Conservation (phyloP, 2,329 filamentous ascomycete genomes). For the Botrytis sinoallii region DNA sequence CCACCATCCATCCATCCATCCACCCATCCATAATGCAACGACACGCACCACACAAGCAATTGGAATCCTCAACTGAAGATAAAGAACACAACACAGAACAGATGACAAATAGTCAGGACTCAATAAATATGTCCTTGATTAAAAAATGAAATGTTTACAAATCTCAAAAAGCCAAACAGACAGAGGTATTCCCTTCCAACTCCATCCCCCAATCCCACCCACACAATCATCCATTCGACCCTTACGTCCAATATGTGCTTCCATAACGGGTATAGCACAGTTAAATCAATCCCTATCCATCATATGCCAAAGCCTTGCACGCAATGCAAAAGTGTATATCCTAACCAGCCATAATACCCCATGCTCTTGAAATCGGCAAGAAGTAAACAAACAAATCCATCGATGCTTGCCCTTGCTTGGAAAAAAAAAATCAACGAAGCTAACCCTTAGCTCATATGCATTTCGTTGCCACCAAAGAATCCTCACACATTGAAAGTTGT, state of each 20-base stretch:
- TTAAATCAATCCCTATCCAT: background rate
- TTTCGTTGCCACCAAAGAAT: background rate
- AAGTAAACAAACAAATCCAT: background rate
- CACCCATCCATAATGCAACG: background rate
- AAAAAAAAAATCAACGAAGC: background rate
- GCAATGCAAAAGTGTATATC: slow-evolving; percentile 14
- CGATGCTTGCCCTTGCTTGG: background rate
- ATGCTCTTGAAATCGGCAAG: background rate
- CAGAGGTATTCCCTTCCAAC: slow-evolving; percentile 7
- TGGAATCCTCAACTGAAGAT: background rate
- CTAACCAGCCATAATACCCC: slow-evolving; percentile 2
- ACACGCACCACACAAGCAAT: slow-evolving; percentile 2
- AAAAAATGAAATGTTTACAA: background rate
- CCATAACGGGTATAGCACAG: background rate
- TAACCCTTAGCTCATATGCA: background rate
- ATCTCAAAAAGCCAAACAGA: background rate
- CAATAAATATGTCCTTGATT: background rate
- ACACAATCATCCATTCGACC: background rate
- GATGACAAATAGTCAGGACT: background rate
- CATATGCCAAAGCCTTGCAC: slow-evolving; percentile 17
- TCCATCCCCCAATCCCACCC: background rate
- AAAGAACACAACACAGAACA: background rate
- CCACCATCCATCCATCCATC: background rate
- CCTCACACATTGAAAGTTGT: background rate
- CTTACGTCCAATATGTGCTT: background rate